Percentiles rank a stretch among this genome's conserved stretches.
Conservation (phyloP, 2,329 filamentous ascomycete species). For the Cryphonectria carpinicola region DNA sequence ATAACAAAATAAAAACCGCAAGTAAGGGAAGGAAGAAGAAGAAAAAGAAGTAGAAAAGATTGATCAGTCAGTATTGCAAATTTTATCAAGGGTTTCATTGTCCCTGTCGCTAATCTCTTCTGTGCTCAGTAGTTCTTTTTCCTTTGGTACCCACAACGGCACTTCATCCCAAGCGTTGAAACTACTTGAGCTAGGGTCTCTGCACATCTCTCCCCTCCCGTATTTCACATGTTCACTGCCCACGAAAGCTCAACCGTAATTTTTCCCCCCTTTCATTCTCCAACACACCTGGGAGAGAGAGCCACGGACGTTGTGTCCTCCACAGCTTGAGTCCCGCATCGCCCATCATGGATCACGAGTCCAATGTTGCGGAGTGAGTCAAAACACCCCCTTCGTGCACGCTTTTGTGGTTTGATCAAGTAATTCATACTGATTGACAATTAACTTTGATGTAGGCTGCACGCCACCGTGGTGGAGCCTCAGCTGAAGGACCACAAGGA, state of each 20-base stretch:
- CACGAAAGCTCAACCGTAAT: background rate
- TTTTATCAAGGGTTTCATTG: background rate
- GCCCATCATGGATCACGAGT: conserved; percentile 26
- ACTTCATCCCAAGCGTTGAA: background rate
- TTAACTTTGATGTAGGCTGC: conserved; percentile 9
- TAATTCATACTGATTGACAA: background rate
- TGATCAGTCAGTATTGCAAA: background rate
- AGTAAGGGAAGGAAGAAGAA: background rate
- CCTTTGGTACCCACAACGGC: background rate
- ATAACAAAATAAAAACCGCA: background rate
- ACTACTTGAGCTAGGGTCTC: conserved; percentile 7
- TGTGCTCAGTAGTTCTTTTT: background rate
- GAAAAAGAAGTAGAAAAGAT: background rate
- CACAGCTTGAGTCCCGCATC: background rate
- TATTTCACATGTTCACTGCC: background rate
- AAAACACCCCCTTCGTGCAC: background rate
- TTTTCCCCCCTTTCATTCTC: background rate
- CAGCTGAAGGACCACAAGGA: conserved; percentile 24
- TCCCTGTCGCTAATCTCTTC: background rate
- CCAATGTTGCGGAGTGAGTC: conserved; percentile 26
- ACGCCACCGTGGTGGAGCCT: conserved; percentile 24
- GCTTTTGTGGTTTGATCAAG: background rate
- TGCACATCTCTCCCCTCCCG: background rate
- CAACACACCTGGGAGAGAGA: background rate
- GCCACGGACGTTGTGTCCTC: background rate